Base-by-base conservation (phyloP, 2,329 filamentous ascomycete genomes). In the Ascochyta lentis region DNA sequence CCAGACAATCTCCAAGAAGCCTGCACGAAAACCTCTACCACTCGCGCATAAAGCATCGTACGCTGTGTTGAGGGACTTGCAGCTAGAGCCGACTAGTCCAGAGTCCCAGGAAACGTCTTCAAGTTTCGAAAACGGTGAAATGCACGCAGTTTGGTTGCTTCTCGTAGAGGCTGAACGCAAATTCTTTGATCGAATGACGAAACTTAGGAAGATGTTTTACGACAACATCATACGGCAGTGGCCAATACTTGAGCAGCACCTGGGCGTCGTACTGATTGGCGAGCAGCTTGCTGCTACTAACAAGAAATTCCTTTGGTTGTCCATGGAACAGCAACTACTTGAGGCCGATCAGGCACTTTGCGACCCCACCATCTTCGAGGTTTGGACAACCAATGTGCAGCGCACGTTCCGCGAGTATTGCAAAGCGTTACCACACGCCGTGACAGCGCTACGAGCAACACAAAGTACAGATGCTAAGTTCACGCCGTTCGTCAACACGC, bases 161-260 rank as follows among this genome's bases (percentile, higher is more conserved):
- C 50, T 73, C 6, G 35, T 69, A 3, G 49, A 61, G 8, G 58
- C 64, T 2, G 70, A 72, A 41, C 59, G 59, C 22, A 65, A 58
- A 6, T 70, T 66, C 40, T 58, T 71, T 23, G 67, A 69, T 1
- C 62, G 61, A 13, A 61, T 72, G 56, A 56, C 45, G 2, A 67
- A 58, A 24, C 63, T 74, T 16, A 62, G 60, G 12, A 64, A 58
- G 7, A 60, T 63, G 52, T 72, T 74, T 49, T 68, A 70, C 47
- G 58, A 68, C 23, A 64, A 65, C 12, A 41, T 72, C 13, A 42
- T 65, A 27, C 56, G 48, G 12, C 56, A 70, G 52, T 74, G 69
- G 69, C 70, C 71, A 7, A 33, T 60, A 13, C 52, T 71, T 3
- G 64, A 66, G 37, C 61, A 64, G 13, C 66, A 70, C 43, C 37